Evolutionary conservation across 2,329 filamentous ascomycete genomes (phyloP).

Genomic region (Sarocladium brachiariae): DNA sequence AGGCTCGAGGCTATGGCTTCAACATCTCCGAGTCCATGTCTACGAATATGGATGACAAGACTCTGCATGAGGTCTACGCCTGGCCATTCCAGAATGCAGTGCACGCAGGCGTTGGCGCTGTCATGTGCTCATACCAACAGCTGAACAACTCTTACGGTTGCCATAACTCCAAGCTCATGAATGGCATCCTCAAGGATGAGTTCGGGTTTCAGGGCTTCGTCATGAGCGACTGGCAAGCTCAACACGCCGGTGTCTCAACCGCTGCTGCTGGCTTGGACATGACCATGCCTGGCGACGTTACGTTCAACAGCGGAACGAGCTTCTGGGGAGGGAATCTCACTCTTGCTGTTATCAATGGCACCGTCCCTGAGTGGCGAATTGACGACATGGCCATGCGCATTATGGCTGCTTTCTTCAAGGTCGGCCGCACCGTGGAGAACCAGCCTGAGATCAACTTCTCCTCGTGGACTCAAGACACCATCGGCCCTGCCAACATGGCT

Average conservation of each 20-base stretch:
- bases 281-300: slow-evolving; percentile 81
- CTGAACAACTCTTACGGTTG: slow-evolving; percentile 76
- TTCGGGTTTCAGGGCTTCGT: slow-evolving; percentile 77
- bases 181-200: slow-evolving; percentile 71
- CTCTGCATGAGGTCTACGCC: slow-evolving; percentile 67
- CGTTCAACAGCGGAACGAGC: slow-evolving; percentile 64
- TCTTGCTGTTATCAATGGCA: slow-evolving; percentile 80
- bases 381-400: slow-evolving; percentile 91
- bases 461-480: slow-evolving; percentile 77
- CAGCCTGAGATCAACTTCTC: slow-evolving; percentile 68
- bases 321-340: slow-evolving; percentile 88
- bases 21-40: slow-evolving; percentile 55
- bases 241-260: slow-evolving; percentile 60
- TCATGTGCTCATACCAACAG: slow-evolving; percentile 69
- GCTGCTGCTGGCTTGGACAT: slow-evolving; percentile 74
- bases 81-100: slow-evolving; percentile 75
- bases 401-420: slow-evolving; percentile 64
- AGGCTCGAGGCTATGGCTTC: slow-evolving; percentile 46
- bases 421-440: slow-evolving; percentile 44
- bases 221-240: slow-evolving; percentile 74
- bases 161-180: slow-evolving; percentile 71
- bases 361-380: slow-evolving; percentile 75
- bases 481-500: slow-evolving; percentile 59
- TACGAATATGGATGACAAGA: slow-evolving; percentile 63
- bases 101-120: slow-evolving; percentile 54